phyloP scores from a whole-genome alignment of 139 green algal species.

The Chlorella sorokiniana region DNA sequence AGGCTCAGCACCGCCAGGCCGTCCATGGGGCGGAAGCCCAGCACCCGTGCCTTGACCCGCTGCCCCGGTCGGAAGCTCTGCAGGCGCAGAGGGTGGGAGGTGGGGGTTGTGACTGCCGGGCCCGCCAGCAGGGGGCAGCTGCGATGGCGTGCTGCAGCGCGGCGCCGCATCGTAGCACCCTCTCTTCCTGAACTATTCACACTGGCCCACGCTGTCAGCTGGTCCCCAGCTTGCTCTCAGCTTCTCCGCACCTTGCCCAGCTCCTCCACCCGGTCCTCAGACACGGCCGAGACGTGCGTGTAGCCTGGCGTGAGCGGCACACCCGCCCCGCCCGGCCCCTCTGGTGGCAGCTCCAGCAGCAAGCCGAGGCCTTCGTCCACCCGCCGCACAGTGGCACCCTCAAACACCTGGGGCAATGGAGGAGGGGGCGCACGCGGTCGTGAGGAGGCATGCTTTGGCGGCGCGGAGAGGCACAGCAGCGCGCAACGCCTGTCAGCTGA shows the following conservation, averaged over 20 bases:
- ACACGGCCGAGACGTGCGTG: slow-evolving; percentile 80
- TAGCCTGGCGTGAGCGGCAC: slow-evolving; percentile 51
- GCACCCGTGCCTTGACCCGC: slow-evolving; percentile 70
- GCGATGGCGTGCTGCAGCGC: background rate
- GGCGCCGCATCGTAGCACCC: too few species aligned
- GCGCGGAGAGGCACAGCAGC: background rate
- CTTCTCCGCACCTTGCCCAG: slow-evolving; percentile 54
- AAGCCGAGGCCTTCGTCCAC: slow-evolving; percentile 77
- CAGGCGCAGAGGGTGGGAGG: background rate
- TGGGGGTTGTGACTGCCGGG: background rate
- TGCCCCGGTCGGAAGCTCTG: slow-evolving; percentile 59
- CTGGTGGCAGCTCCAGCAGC: slow-evolving; percentile 66
- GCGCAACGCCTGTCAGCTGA: too few species aligned
- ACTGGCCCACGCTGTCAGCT: background rate
- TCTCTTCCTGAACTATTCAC: background rate
- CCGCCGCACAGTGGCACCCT: slow-evolving; percentile 64
- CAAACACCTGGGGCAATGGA: slow-evolving; percentile 43
- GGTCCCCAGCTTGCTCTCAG: background rate
- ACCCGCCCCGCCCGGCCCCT: background rate
- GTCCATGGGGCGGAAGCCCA: slow-evolving; percentile 86
- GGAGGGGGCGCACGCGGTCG: background rate
- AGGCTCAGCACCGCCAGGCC: slow-evolving; percentile 71
- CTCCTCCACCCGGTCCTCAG: slow-evolving; percentile 72
- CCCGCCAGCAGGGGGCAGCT: background rate
- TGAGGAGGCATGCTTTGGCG: background rate